A percentile compares a stretch with the other conserved stretches of the same genome.
phyloP scores from a whole-genome alignment of 2,329 filamentous ascomycete genomes.

The Chaetomium strumarium region DNA sequence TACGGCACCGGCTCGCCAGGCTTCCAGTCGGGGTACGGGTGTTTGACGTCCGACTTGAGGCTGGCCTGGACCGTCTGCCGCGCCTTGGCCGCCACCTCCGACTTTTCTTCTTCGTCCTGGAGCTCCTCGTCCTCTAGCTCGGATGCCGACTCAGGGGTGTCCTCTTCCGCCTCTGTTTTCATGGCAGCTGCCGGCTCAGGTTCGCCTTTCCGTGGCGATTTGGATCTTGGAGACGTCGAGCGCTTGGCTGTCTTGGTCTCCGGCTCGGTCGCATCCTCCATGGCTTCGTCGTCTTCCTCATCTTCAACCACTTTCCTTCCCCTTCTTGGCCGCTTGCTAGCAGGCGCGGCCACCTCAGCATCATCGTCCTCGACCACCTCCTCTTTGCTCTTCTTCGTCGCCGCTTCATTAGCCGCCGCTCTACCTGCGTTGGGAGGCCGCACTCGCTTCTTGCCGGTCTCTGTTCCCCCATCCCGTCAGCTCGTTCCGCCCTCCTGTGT shows the following conservation, averaged over 20 bases:
- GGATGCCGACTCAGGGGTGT: constrained; percentile 38
- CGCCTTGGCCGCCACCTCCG: constrained; percentile 65
- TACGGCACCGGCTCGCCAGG: constrained; percentile 85
- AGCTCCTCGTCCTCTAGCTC: constrained; percentile 50
- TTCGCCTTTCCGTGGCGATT: constrained; percentile 17
- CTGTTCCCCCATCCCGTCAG: background rate
- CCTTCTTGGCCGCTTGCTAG: constrained; percentile 48
- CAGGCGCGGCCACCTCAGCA: constrained; percentile 47
- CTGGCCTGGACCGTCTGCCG: constrained; percentile 76
- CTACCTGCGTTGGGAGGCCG: constrained; percentile 25
- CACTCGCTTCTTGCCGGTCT: constrained; percentile 40
- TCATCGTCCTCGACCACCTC: constrained; percentile 48
- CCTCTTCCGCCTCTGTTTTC: constrained; percentile 43
- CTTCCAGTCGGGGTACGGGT: constrained; percentile 95
- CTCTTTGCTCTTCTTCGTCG: constrained; percentile 29
- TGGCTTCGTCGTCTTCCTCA: constrained; percentile 45
- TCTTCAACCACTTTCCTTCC: constrained; percentile 44
- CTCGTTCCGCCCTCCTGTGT: constrained; percentile 1
- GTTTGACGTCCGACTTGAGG: constrained; percentile 61
- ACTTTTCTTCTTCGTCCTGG: constrained; percentile 57
- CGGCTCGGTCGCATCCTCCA: constrained; percentile 29
- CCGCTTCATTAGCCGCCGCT: constrained; percentile 8
- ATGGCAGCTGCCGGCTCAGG: constrained; percentile 28
- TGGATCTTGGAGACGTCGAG: constrained; percentile 23
- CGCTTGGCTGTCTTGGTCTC: constrained; percentile 26